These are phyloP conservation scores for Apiospora phragmitis DNA, from an alignment of 2,329 filamentous ascomycete species.

Conservation along the genomic window DNA sequence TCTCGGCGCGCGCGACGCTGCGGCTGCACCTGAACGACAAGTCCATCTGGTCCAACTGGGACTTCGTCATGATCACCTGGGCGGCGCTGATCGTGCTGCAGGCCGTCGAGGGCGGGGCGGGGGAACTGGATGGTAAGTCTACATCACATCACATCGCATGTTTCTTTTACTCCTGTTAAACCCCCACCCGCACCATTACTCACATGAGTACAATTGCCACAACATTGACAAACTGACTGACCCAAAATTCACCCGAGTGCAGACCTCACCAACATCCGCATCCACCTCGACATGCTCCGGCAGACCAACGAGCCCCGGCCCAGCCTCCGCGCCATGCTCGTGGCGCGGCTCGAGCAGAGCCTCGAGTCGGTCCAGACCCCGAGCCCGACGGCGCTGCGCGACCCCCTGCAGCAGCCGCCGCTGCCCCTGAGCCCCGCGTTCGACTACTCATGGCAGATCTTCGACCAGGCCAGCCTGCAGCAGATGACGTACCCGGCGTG, in stretches of 20 bases:
- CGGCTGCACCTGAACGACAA: constrained; percentile 40
- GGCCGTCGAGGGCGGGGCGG: constrained; percentile 40
- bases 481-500: constrained; percentile 14
- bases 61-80: constrained; percentile 45
- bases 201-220: neutral
- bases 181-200: neutral
- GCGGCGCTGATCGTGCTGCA: constrained; percentile 44
- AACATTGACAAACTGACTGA: neutral
- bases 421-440: constrained; percentile 17
- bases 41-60: constrained; percentile 45
- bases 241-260: too few species aligned
- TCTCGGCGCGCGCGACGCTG: constrained; percentile 41
- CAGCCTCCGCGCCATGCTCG: constrained; percentile 25
- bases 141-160: too few species aligned
- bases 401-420: constrained; percentile 4
- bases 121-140: constrained; percentile 36
- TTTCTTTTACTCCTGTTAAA: neutral
- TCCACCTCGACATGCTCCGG: constrained; percentile 30
- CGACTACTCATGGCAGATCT: constrained; percentile 29
- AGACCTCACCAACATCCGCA: constrained; percentile 30
- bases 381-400: constrained; percentile 14
- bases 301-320: constrained; percentile 30
- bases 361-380: constrained; percentile 27
- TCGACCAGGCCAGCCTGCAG: constrained; percentile 27
- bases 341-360: constrained; percentile 27